Conservation (phyloP, 2,329 filamentous ascomycete species). For the Botrytis cinerea region DNA sequence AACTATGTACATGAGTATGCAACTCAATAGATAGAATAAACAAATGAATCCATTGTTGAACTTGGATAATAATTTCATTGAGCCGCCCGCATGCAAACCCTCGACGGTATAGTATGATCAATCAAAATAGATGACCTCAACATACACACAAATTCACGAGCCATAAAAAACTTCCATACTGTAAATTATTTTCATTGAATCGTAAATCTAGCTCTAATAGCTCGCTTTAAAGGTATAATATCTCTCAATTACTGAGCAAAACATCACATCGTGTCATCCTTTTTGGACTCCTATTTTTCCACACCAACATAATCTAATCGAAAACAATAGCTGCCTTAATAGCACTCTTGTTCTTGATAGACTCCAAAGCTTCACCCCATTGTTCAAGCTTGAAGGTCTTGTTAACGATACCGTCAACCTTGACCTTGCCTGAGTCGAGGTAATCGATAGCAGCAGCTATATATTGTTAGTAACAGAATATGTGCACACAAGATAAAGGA, state of each 20-base stretch:
- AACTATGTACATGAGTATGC: background rate
- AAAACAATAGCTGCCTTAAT: constrained; percentile 76
- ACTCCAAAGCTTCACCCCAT: constrained; percentile 68
- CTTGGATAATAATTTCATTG: background rate
- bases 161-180: background rate
- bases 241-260: constrained; percentile 1
- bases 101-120: background rate
- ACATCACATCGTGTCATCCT: constrained; percentile 1
- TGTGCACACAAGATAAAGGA: background rate
- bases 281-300: background rate
- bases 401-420: constrained; percentile 69
- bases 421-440: constrained; percentile 61
- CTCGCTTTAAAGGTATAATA: constrained; percentile 9
- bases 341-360: constrained; percentile 69
- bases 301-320: constrained; percentile 46
- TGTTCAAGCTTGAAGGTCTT: constrained; percentile 73
- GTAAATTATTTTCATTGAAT: constrained; percentile 15
- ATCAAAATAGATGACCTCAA: background rate
- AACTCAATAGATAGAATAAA: background rate
- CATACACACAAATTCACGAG: background rate
- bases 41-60: background rate
- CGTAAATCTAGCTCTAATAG: constrained; percentile 6
- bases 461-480: constrained; percentile 37
- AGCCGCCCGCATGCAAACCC: background rate
- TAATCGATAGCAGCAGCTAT: constrained; percentile 57